Percentiles rank a stretch among this genome's conserved stretches.
phyloP scores from a whole-genome alignment of 805 yeast species.

The Jamesozyma rosinii region DNA sequence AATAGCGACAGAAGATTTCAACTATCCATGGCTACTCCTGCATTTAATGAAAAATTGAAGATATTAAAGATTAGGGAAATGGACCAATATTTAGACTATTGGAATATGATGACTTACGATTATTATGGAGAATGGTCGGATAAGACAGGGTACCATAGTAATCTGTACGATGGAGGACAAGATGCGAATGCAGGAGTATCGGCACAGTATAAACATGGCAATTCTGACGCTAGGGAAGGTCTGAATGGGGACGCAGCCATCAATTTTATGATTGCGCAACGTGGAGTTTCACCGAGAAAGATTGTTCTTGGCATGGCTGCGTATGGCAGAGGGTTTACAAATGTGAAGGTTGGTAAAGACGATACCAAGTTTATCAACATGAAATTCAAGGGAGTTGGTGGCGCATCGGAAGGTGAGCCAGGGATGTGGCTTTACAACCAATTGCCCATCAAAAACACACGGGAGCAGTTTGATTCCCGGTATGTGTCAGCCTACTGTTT shows the following conservation, averaged over 20 bases:
- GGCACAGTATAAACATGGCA: slow-evolving; percentile 8
- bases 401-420: slow-evolving; percentile 37
- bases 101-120: slow-evolving; percentile 92
- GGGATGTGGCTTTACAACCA: slow-evolving; percentile 48
- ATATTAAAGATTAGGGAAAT: slow-evolving; percentile 42
- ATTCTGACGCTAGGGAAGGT: slow-evolving; percentile 19
- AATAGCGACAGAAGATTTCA: slow-evolving; percentile 28
- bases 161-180: slow-evolving; percentile 35
- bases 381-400: slow-evolving; percentile 37
- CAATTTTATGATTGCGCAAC: slow-evolving; percentile 32
- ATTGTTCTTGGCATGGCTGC: slow-evolving; percentile 78
- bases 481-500: slow-evolving; percentile 50
- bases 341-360: slow-evolving; percentile 30
- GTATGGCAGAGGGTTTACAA: slow-evolving; percentile 57
- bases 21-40: slow-evolving; percentile 73
- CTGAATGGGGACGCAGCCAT: slow-evolving; percentile 45
- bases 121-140: slow-evolving; percentile 71
- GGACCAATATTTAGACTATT: slow-evolving; percentile 50
- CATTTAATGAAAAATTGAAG: slow-evolving; percentile 39
- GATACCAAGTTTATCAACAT: slow-evolving; percentile 27
- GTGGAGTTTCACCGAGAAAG: slow-evolving; percentile 39
- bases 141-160: slow-evolving; percentile 58
- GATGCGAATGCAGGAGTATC: neutral
- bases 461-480: slow-evolving; percentile 43
- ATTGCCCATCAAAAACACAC: slow-evolving; percentile 39